Base-by-base conservation (phyloP, 2,329 filamentous ascomycete species). In the Cercospora sp. region DNA sequence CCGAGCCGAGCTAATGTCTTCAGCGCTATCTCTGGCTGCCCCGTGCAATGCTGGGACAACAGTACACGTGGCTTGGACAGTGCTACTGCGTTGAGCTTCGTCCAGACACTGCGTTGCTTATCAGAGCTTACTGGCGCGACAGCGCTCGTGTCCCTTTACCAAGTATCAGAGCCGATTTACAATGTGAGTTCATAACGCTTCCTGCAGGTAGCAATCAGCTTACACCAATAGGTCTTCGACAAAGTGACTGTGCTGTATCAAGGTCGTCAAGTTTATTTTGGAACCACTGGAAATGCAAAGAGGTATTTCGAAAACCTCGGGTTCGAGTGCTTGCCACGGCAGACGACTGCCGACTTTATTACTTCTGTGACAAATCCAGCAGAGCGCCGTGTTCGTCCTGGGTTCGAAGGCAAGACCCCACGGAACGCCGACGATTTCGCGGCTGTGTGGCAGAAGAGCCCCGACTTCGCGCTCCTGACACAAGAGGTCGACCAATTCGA, bases 191-290 rank as follows among this genome's bases (percentile, higher is more conserved):
- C 18, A 53, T n/a, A 53, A 6, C 13, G 18, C 18, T 28, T 23
- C 18, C 48, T 53, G 7, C 18, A 53, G 48, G 48, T 2, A 13
- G 16, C 48, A 28, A 53, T 53, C 48, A 26, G 7, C 48, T 23
- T 26, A 53, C 10, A 9, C 10, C 18, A 53, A 9, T 26, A 53
- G 18, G 26, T 53, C 3, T 94, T 94, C 73, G 90, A 94, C 80
- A 93, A 93, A 76, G 87, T 87, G 0, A 84, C 88, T 0, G 89
- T 94, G 0, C 81, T 94, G 0, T 93, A 94, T 74, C 89, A 93
- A 75, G 92, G 91, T 0, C 85, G 89, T 0, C 87, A 94, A 75
- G 93, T 94, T 69, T 94, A 88, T 80, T 93, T 89, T 71, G 92
- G 91, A 0, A 85, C 86, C 0, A 86, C 88, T 0, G 76, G 73